phyloP scores from a whole-genome alignment of 1,139 yeast species.

The Suhomyces taliae region DNA sequence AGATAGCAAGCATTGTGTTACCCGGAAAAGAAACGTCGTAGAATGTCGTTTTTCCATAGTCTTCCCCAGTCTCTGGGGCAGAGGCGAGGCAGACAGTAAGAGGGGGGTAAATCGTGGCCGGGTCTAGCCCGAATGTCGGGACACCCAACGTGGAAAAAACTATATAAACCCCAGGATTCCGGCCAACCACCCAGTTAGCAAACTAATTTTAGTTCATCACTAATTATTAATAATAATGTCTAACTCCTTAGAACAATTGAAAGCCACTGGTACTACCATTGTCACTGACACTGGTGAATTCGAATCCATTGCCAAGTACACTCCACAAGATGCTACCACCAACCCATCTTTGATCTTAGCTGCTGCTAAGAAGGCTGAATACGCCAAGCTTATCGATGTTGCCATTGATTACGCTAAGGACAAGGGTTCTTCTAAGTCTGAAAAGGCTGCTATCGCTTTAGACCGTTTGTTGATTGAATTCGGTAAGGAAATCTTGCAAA shows the following conservation, averaged over 20 bases:
- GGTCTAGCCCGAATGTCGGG: background rate
- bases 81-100: background rate
- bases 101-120: background rate
- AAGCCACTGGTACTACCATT: constrained; percentile 92
- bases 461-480: constrained; percentile 94
- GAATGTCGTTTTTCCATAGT: background rate
- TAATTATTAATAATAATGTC: constrained; percentile 25
- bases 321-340: constrained; percentile 99
- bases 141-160: constrained; percentile 1
- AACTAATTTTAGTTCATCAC: background rate
- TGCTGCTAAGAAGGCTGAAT: constrained; percentile 88
- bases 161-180: constrained; percentile 5
- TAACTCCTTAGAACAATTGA: constrained; percentile 87
- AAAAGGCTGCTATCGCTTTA: constrained; percentile 69
- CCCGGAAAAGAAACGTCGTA: background rate
- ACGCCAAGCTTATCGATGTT: constrained; percentile 83
- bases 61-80: background rate
- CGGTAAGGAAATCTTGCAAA: constrained; percentile 88
- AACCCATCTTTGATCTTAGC: constrained; percentile 97
- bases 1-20: background rate
- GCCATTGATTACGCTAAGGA: constrained; percentile 87
- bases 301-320: constrained; percentile 94
- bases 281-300: constrained; percentile 99
- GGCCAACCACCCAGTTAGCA: background rate
- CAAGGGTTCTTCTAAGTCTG: constrained; percentile 50